These are phyloP conservation scores for Grosmannia huntii DNA, from an alignment of 2,329 filamentous ascomycete species.

Conservation along the genomic window DNA sequence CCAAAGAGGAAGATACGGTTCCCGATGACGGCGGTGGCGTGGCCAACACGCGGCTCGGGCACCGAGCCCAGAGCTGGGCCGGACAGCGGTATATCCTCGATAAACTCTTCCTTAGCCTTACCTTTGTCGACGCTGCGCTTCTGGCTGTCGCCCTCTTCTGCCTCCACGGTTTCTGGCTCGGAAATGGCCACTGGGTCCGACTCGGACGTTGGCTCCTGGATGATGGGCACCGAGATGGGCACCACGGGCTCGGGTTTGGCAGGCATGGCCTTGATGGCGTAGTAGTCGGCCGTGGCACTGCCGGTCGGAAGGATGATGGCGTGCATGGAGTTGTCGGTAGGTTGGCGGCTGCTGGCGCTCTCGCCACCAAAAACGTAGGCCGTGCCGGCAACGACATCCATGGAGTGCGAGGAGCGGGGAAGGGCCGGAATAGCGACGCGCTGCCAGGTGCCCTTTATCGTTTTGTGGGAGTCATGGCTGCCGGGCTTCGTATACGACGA, in stretches of 20 bases:
- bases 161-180: conserved; percentile 5
- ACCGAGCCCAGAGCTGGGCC: conserved; percentile 31
- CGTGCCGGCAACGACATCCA: conserved; percentile 46
- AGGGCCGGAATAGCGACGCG: conserved; percentile 42
- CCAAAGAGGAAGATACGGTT: conserved; percentile 70
- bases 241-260: conserved; percentile 16
- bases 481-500: conserved; percentile 4
- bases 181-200: conserved; percentile 8
- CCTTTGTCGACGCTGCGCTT: conserved; percentile 22
- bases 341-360: conserved; percentile 37
- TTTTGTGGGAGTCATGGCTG: conserved; percentile 12
- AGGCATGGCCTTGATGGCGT: conserved; percentile 35
- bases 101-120: conserved; percentile 14
- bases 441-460: conserved; percentile 47
- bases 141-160: conserved; percentile 17
- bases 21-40: conserved; percentile 56
- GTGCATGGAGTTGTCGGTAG: conserved; percentile 62
- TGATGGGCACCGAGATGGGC: conserved; percentile 6
- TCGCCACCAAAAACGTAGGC: conserved; percentile 67
- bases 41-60: conserved; percentile 58
- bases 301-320: conserved; percentile 47
- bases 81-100: conserved; percentile 9
- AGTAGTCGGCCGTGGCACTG: conserved; percentile 46
- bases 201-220: conserved; percentile 10
- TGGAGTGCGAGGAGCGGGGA: conserved; percentile 60